Conservation (phyloP, 2,329 filamentous ascomycete genomes). For the Fusarium sp. region DNA sequence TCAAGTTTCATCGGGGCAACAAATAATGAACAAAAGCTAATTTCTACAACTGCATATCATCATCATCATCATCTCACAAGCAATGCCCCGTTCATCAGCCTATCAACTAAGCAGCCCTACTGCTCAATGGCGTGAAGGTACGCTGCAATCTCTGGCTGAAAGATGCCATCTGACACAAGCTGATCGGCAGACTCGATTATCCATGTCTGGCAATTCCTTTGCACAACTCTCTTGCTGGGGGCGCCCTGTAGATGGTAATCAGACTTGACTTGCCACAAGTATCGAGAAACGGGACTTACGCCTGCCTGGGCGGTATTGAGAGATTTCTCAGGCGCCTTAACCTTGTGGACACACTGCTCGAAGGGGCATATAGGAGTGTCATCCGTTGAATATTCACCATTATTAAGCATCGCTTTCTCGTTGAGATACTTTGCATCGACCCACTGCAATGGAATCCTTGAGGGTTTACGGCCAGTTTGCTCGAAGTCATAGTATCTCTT, state of each 20-base stretch:
- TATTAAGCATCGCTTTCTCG: background rate
- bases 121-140: background rate
- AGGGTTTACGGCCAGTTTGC: background rate
- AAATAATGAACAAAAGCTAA: background rate
- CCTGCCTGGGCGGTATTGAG: rapidly evolving
- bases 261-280: background rate
- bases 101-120: background rate
- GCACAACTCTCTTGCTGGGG: background rate
- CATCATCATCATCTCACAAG: background rate
- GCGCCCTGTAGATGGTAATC: rapidly evolving
- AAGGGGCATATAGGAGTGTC: rapidly evolving
- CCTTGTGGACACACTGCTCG: background rate
- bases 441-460: background rate
- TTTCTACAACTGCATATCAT: background rate
- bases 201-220: slow-evolving; percentile 25
- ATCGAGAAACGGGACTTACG: background rate
- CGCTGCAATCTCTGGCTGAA: background rate
- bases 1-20: slow-evolving; percentile 28
- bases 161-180: background rate
- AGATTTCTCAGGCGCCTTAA: background rate
- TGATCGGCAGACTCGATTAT: slow-evolving; percentile 9
- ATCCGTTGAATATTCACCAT: rapidly evolving
- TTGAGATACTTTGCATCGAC: rapidly evolving
- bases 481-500: background rate
- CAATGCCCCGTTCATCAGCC: background rate